Evolutionary conservation across 768 basidiomycete genomes (phyloP).

Genomic region (Leccinum rimulosum): DNA sequence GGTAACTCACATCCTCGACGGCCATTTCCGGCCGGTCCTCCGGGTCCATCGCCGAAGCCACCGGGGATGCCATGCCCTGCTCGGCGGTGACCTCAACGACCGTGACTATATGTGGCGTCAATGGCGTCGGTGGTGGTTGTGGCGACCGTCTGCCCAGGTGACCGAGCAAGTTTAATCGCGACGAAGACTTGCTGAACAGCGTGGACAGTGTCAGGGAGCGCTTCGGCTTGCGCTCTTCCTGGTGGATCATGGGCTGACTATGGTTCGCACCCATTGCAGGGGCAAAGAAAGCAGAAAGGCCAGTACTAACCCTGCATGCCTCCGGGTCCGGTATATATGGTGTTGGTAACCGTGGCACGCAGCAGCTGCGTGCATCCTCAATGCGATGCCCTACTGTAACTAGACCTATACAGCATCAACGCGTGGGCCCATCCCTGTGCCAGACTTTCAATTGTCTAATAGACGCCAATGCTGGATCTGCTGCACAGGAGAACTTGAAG

Average conservation of each 20-base stretch:
- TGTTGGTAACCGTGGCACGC: slow-evolving; percentile 9
- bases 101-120: slow-evolving; percentile 16
- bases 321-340: slow-evolving; percentile 21
- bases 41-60: slow-evolving; percentile 15
- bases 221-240: slow-evolving; percentile 23
- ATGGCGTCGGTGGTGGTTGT: slow-evolving; percentile 28
- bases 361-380: slow-evolving; percentile 24
- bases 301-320: slow-evolving; percentile 15
- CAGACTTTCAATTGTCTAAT: slow-evolving; percentile 6
- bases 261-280: slow-evolving; percentile 27
- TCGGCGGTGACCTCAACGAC: slow-evolving; percentile 13
- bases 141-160: slow-evolving; percentile 28
- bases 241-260: slow-evolving; percentile 23
- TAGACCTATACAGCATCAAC: slow-evolving; percentile 8
- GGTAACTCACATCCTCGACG: slow-evolving; percentile 2
- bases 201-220: slow-evolving; percentile 25
- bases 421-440: slow-evolving; percentile 12
- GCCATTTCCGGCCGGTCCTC: slow-evolving; percentile 29
- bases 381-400: slow-evolving; percentile 19
- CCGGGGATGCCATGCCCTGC: slow-evolving; percentile 25
- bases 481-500: slow-evolving; percentile 3
- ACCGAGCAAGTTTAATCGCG: slow-evolving; percentile 28
- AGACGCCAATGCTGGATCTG: slow-evolving; percentile 6
- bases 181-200: slow-evolving; percentile 26
- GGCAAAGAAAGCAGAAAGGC: neutral